Base-by-base conservation (phyloP, 148 eudicot species). In the Hydrangea macrophylla region DNA sequence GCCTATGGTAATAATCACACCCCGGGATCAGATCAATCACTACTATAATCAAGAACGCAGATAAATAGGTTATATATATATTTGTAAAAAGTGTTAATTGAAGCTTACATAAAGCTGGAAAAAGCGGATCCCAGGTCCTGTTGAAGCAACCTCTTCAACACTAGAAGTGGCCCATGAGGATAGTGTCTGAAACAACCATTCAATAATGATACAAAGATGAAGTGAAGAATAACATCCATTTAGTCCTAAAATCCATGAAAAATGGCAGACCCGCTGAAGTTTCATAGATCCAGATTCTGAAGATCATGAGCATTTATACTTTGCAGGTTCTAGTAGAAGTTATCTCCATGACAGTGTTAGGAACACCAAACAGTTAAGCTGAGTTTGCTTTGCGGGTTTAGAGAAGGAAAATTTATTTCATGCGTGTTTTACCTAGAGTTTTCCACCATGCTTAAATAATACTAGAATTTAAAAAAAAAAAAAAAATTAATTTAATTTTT, bases 131-230 rank as follows among this genome's bases (percentile, higher is more conserved):
- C 98, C 98, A 37, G 98, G 96, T 64, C 98, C 97, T 18, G 98
- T 90, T 65, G 98, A 93, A 79, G 98, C 97, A 69, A 93, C 98
- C 81, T 93, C 98, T 71, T 93, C 98, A 23, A 93, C 98, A 70
- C 98, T 93, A 2, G 98, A 93, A 36, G 98, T 93, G 32, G 96
- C 90, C 98, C 98, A 93, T 60, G 98, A 90, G 28, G 98, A 93
- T 62, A 93, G 58, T 70, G 98, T 93, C 98, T 93, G 89, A 54
- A 72, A 76, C 35, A 51, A 60, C n/a, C 23, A n/a, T n/a, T n/a
- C n/a, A 53, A 30, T 11, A 68, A 32, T 31, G 32, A 27, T 18
- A 37, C 51, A 55, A 37, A n/a, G 36, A 23, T 66, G 48, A 25
- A 15, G 53, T 33, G 24, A 37, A 37, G 36, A 35, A n/a, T 26